Evolutionary conservation across 176 grass and related monocot genomes (phyloP).

Genomic region (Guadua angustifolia): DNA sequence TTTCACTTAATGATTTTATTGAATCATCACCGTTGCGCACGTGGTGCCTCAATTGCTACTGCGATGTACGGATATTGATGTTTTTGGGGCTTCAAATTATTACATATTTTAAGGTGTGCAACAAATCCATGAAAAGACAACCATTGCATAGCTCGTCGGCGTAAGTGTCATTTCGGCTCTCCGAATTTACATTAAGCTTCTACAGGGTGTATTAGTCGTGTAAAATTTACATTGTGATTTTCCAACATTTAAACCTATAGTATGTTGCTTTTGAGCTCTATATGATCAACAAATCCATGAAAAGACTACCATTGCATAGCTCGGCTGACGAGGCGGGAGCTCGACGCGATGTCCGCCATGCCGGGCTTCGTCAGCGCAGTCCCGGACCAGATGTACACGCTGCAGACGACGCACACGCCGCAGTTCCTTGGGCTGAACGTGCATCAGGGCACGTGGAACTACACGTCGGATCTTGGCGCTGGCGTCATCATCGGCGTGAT

Average conservation of each 20-base stretch:
- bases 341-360: slow-evolving; percentile 39
- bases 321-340: slow-evolving; percentile 45
- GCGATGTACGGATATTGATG: background rate
- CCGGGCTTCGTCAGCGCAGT: slow-evolving; percentile 52
- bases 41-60: background rate
- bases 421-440: slow-evolving; percentile 53
- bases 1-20: slow-evolving; percentile 1
- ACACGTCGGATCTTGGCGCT: slow-evolving; percentile 7
- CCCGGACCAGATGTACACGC: slow-evolving; percentile 27
- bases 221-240: background rate
- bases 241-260: background rate
- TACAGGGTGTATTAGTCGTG: too few relatives aligned
- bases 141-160: background rate
- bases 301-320: too few relatives aligned
- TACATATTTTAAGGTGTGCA: background rate
- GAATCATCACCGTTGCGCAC: background rate
- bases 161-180: too few relatives aligned
- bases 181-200: too few relatives aligned
- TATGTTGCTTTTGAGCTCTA: background rate
- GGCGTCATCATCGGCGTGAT: slow-evolving; percentile 72
- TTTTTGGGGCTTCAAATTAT: background rate
- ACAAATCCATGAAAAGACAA: background rate
- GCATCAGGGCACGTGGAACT: slow-evolving; percentile 18
- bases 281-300: too few relatives aligned
- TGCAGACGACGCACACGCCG: slow-evolving; percentile 66